A percentile compares a stretch with the other conserved stretches of the same genome.
These are phyloP conservation scores for barrel medic (Medicago truncatula) DNA, from an alignment of 306 rosid species.

Conservation along the genomic window DNA sequence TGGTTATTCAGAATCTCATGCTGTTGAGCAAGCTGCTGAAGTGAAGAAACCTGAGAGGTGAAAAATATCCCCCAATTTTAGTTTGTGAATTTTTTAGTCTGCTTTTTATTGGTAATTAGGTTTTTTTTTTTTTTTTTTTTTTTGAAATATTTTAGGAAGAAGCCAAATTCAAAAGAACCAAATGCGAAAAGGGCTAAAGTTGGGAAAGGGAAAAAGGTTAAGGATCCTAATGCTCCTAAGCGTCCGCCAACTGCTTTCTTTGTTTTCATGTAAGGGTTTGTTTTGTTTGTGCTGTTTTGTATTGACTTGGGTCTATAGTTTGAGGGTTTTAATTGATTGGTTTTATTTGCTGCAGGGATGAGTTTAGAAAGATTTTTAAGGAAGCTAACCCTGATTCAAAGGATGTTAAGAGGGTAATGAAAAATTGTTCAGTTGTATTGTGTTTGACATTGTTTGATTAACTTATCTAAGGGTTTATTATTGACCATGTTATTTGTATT, in stretches of 20 bases:
- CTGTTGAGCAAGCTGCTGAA: constrained; percentile 65
- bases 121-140: not conserved
- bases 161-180: constrained; percentile 58
- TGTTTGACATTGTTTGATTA: not conserved
- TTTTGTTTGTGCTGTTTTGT: not conserved
- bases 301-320: not conserved
- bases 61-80: not conserved
- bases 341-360: constrained; percentile 55
- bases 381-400: constrained; percentile 79
- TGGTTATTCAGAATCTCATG: constrained; percentile 61
- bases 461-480: not conserved
- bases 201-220: constrained; percentile 60
- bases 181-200: constrained; percentile 59
- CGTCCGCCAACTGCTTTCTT: constrained; percentile 92
- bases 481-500: not conserved
- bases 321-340: not conserved
- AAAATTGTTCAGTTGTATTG: not conserved
- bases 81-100: not conserved
- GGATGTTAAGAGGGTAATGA: constrained; percentile 67
- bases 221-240: constrained; percentile 77
- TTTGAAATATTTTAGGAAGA: constrained; percentile 55
- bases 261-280: constrained; percentile 43
- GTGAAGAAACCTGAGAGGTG: constrained; percentile 66
- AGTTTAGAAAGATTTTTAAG: constrained; percentile 72
- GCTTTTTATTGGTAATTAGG: not conserved